Evolutionary conservation across 352 stramenopile species (phyloP).

Genomic region (Globisporangium camurandrum): DNA sequence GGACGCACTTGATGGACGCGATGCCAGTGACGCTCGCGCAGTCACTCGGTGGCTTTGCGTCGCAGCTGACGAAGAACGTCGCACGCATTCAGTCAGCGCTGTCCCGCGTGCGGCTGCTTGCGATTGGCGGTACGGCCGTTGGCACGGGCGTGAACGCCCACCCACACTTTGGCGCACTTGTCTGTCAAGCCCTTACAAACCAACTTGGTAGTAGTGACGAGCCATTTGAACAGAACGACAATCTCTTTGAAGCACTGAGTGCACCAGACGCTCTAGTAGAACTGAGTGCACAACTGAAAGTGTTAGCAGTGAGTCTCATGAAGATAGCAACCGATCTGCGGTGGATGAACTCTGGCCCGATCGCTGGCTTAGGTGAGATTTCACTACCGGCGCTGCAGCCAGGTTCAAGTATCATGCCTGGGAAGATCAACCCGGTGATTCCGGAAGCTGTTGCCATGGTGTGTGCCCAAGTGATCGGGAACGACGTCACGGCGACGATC

Average conservation of each 20-base stretch:
- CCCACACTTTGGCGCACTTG: slow-evolving; percentile 31
- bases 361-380: slow-evolving; percentile 91
- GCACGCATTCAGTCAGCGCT: slow-evolving; percentile 34
- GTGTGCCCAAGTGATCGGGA: slow-evolving; percentile 49
- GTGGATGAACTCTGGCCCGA: slow-evolving; percentile 88
- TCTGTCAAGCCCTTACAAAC: slow-evolving; percentile 29
- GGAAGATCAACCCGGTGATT: slow-evolving; percentile 93
- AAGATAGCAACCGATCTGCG: slow-evolving; percentile 95
- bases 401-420: slow-evolving; percentile 94
- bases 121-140: slow-evolving; percentile 51
- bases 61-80: slow-evolving; percentile 52
- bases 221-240: slow-evolving; percentile 40
- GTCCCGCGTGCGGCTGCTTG: slow-evolving; percentile 36
- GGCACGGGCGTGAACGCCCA: slow-evolving; percentile 59
- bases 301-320: slow-evolving; percentile 85
- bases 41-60: slow-evolving; percentile 39
- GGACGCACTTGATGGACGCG: slow-evolving; percentile 74
- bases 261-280: slow-evolving; percentile 92
- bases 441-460: slow-evolving; percentile 49
- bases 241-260: slow-evolving; percentile 84
- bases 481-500: slow-evolving; percentile 45
- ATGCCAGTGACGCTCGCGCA: slow-evolving; percentile 48
- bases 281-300: slow-evolving; percentile 88
- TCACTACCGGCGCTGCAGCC: slow-evolving; percentile 88
- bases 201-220: slow-evolving; percentile 19